Percentiles rank a stretch among this genome's conserved stretches.
Evolutionary conservation across 2,329 filamentous ascomycete genomes (phyloP).

Genomic region (Beauveria bassiana): DNA sequence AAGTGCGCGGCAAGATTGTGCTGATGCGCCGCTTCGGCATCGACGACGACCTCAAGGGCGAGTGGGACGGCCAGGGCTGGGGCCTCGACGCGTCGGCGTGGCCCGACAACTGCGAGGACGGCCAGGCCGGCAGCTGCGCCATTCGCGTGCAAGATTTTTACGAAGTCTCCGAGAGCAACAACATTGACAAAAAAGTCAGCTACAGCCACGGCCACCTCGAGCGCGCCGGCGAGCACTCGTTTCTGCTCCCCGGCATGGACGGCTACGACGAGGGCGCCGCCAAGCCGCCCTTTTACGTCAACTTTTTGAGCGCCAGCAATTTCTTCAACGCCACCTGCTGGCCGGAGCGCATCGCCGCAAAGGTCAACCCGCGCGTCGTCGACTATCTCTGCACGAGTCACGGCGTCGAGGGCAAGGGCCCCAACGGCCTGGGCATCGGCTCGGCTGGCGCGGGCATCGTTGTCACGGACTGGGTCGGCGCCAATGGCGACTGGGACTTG

Average conservation of each 20-base stretch:
- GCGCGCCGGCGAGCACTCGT: constrained; percentile 52
- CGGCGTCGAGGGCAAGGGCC: constrained; percentile 42
- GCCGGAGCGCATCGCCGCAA: constrained; percentile 85
- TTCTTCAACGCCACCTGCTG: constrained; percentile 90
- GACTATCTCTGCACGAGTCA: constrained; percentile 55
- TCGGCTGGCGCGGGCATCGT: constrained; percentile 80
- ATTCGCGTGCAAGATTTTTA: constrained; percentile 92
- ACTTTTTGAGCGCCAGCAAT: constrained; percentile 85
- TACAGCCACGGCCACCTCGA: constrained; percentile 69
- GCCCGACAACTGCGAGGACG: constrained; percentile 84
- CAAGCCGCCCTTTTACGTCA: constrained; percentile 65
- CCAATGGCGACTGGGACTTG: constrained; percentile 83
- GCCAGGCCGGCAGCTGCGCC: constrained; percentile 56
- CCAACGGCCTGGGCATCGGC: constrained; percentile 45
- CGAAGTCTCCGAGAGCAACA: constrained; percentile 67
- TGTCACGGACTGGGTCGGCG: constrained; percentile 89
- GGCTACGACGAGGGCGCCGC: constrained; percentile 21
- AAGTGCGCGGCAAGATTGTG: constrained; percentile 74
- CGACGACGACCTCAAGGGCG: constrained; percentile 44
- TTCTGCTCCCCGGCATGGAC: constrained; percentile 32
- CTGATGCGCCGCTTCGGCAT: constrained; percentile 74
- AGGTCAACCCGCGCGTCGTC: constrained; percentile 70
- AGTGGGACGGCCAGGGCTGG: constrained; percentile 42
- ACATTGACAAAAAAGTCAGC: constrained; percentile 73
- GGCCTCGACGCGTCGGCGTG: constrained; percentile 59